Evolutionary conservation across 2,329 filamentous ascomycete genomes (phyloP).

Genomic region (Calonectria naviculata): DNA sequence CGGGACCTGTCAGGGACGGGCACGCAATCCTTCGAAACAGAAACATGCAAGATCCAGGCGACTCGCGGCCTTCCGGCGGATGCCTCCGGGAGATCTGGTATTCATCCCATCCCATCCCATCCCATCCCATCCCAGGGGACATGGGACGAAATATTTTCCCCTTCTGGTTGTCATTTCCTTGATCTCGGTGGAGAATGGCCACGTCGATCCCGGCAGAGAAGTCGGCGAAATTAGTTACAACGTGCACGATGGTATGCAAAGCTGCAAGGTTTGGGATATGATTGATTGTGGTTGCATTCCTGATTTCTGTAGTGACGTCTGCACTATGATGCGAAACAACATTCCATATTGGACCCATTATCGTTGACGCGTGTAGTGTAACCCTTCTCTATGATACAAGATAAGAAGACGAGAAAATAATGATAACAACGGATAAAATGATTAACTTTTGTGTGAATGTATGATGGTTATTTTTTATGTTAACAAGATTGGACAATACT

Average conservation of each 20-base stretch:
- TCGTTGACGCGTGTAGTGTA: background rate
- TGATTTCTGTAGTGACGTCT: background rate
- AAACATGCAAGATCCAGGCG: constrained; percentile 9
- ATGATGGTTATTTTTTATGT: background rate
- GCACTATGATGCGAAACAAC: background rate
- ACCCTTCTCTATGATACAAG: background rate
- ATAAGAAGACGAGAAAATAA: background rate
- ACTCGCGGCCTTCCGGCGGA: background rate
- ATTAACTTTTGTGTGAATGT: background rate
- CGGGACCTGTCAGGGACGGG: background rate
- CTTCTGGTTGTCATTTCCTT: background rate
- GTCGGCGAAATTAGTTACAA: background rate
- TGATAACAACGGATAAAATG: background rate
- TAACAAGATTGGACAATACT: background rate
- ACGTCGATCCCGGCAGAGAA: background rate
- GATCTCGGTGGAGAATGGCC: background rate
- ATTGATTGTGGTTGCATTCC: background rate
- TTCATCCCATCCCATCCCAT: background rate
- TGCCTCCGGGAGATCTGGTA: constrained; percentile 1
- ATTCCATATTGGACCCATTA: background rate
- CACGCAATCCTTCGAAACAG: background rate
- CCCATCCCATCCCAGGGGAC: too few relatives aligned
- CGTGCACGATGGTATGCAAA: background rate
- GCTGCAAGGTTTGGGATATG: background rate
- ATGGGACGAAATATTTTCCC: background rate